Evolutionary conservation across 176 grass and related monocot genomes (phyloP).

Genomic region (Thinopyrum elongatum): DNA sequence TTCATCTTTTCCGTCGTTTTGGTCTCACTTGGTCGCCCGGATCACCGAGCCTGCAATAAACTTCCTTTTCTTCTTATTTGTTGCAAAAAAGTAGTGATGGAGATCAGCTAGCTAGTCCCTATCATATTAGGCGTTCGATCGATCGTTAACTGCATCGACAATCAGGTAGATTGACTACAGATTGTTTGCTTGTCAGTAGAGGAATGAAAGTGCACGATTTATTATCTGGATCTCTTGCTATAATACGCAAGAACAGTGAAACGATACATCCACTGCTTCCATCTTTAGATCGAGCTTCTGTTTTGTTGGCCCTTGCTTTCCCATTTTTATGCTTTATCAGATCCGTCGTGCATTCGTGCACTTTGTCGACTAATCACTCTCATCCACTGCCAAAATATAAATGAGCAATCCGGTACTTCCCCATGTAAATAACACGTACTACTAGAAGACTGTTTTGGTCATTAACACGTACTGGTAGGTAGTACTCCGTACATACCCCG

Average conservation of each 20-base stretch:
- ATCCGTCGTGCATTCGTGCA: neutral
- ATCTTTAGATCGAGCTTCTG: slow-evolving; percentile 15
- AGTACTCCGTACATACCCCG: no score
- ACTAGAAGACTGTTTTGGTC: neutral
- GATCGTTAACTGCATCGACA: neutral
- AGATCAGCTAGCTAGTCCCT: neutral
- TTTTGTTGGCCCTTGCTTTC: neutral
- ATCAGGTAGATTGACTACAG: neutral
- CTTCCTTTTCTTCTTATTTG: neutral
- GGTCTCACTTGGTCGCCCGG: neutral
- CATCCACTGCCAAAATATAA: neutral
- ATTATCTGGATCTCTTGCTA: slow-evolving; percentile 2
- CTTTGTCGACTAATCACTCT: neutral
- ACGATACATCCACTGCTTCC: neutral
- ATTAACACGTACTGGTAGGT: neutral
- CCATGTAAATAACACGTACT: neutral
- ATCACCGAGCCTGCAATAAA: slow-evolving; percentile 2
- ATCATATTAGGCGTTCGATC: neutral
- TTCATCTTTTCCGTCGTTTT: neutral
- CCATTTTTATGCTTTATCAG: neutral
- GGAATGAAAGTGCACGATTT: neutral
- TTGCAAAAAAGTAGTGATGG: neutral
- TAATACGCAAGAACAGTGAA: slow-evolving; percentile 11
- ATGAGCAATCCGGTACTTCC: neutral
- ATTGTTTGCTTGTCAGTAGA: neutral